Base-by-base conservation (phyloP, 2,329 filamentous ascomycete species). In the Exophiala alcalophila region DNA sequence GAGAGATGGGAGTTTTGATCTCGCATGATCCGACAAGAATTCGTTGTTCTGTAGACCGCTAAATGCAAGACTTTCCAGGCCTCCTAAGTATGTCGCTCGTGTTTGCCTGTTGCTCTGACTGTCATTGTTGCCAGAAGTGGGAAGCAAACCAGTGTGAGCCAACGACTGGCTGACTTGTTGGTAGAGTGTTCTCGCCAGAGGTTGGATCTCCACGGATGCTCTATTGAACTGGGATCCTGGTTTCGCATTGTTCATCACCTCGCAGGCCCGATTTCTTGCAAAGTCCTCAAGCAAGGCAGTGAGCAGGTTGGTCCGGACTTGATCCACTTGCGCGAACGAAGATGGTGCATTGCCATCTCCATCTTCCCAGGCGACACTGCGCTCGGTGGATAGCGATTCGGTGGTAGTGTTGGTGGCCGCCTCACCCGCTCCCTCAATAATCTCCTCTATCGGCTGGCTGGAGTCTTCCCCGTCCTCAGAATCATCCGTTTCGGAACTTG, bases 231-330 rank as follows among this genome's bases (percentile, higher is more conserved):
- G 54, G 10, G 59, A 63, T 23, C 64, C 62, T 19, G 58, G 45
- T 23, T 66, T 61, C 7, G 59, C 58, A 15, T 35, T 40, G 55
- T 70, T 71, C 25, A 71, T 59, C 33, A 69, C 60, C 29, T 71
- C 68, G 15, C 63, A 62, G n/a, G 68, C 68, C 40, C 64, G 62
- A 24, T 55, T 67, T 10, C 65, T 53, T 34, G 66, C 70, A 47
- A 67, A 71, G 42, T 69, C 70, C 41, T 71, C 68, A 4, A 71
- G 57, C 10, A 71, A 53, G 1, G 68, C 65, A 10, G 65, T 58
- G 11, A 68, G 68, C 62, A 71, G 64, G 30, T 69, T 57, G 24
- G 47, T 47, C 6, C 54, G 52, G 31, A 53, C 47, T 10, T 50
- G 47, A 18, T 55, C 52, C 5, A 48, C 28, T 26, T 43, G 44